phyloP scores from a whole-genome alignment of 805 yeast species.

The Candida awuae region DNA sequence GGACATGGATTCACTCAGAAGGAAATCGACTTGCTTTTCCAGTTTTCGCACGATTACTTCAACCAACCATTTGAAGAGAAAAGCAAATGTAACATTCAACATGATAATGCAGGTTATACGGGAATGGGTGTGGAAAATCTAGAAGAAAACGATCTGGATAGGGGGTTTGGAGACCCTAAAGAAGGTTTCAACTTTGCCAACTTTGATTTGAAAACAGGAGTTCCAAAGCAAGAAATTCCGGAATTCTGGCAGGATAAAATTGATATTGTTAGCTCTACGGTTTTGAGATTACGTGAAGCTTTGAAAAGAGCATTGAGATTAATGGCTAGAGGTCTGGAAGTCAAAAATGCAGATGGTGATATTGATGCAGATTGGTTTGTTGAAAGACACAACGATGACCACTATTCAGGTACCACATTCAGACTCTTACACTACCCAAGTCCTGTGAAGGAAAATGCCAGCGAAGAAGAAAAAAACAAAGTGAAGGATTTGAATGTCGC shows the following conservation, averaged over 20 bases:
- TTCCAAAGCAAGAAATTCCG: slow-evolving; percentile 39
- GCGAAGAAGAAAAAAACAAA: slow-evolving; percentile 43
- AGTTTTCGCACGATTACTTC: slow-evolving; percentile 23
- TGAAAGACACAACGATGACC: slow-evolving; percentile 45
- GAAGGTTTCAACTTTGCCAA: slow-evolving; percentile 57
- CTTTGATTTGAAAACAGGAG: slow-evolving; percentile 44
- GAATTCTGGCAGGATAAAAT: slow-evolving; percentile 38
- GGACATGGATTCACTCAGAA: slow-evolving; percentile 42
- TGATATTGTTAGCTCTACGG: slow-evolving; percentile 31
- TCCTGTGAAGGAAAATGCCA: slow-evolving; percentile 33
- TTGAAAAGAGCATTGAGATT: slow-evolving; percentile 44
- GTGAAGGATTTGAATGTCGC: slow-evolving; percentile 35
- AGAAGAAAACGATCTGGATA: slow-evolving; percentile 29
- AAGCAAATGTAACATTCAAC: slow-evolving; percentile 39
- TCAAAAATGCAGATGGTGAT: slow-evolving; percentile 44
- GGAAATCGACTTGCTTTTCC: slow-evolving; percentile 30
- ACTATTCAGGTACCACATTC: slow-evolving; percentile 54
- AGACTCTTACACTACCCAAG: slow-evolving; percentile 69
- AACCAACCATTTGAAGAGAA: slow-evolving; percentile 45
- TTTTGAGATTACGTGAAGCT: slow-evolving; percentile 41
- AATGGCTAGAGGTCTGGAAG: slow-evolving; percentile 54
- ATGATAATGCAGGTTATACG: slow-evolving; percentile 39
- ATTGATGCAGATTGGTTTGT: slow-evolving; percentile 52
- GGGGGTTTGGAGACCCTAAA: slow-evolving; percentile 40
- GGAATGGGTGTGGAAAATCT: slow-evolving; percentile 37